Base-by-base conservation (phyloP, 345 rosid genomes). In the Melaleuca alternifolia region DNA sequence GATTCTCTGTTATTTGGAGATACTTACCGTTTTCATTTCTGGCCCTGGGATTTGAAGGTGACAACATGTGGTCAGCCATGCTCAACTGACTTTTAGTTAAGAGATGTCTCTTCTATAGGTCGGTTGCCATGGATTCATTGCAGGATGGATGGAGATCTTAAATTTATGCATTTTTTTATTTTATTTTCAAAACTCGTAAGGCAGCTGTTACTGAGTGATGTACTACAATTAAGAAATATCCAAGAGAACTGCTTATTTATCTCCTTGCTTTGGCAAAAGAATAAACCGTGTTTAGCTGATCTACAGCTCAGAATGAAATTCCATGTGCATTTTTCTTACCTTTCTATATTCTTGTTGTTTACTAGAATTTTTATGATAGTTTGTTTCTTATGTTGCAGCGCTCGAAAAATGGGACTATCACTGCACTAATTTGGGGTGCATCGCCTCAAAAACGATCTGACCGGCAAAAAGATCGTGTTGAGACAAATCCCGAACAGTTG, bases 401-500 rank as follows among this genome's bases (percentile, higher is more conserved):
- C 91, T 93, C 95, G 15, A 95, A 93, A 87, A 89, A 90, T 61
- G 99, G 99, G 85, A 91, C 89, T 87, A 93, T 92, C 30, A 95
- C 98, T 79, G 99, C 99, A 82, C 46, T 96, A 82, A 95, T 97
- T 54, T 97, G 99, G 99, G 99, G 98, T 86, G 99, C 99, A 33
- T 95, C 99, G 20, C 99, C 99, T 84, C 99, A 97, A 90, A 90
- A 98, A 87, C 91, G 99, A 82, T 97, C 99, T 83, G 99, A 97
- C 92, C 89, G 99, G 84, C 95, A 94, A 88, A 97, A 96, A 89
- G 99, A 97, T 88, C 93, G 99, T 87, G 99, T 97, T 0, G 99
- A 97, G 93, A 96, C 99, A 83, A 97, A 94, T 88, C 99, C 99
- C 41, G 99, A 97, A 91, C 99, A 95, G 89, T 89, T 97, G 90